Base-by-base conservation (phyloP, 208 protist species). In the Acanthamoeba castellanii region DNA sequence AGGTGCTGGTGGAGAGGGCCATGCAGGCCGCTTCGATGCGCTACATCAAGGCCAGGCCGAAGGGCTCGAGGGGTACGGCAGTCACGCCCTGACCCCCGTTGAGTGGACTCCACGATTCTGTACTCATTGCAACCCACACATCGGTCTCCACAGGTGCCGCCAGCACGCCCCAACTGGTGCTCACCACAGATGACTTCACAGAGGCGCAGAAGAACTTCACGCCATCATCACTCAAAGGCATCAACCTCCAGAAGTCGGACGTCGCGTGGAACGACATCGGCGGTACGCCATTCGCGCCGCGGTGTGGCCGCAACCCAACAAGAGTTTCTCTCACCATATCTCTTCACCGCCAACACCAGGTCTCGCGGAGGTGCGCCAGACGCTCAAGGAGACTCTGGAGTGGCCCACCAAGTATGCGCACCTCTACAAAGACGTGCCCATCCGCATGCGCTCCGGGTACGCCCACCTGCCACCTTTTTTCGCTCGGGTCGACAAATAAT, bases 341-440 rank as follows among this genome's bases (percentile, higher is more conserved):
- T 47, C 42, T 47, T 3, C 42, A 47, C 42, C 6, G 7, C 3
- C 42, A 47, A 0, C 42, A 13, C 42, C 42, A 70, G 50, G 94
- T 6, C 45, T 97, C 22, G 57, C 52, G 30, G 32, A 74, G 16
- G 95, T 97, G 18, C 93, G 91, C 52, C 45, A 68, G 20, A 95
- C 95, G 37, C 52, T 97, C 13, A 96, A 97, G 72, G 96, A 97
- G 76, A 96, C 96, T 1, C 42, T 97, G 34, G 92, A 96, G 82
- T 97, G 95, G 93, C 97, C 97, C 25, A 84, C 66, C 7, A 94
- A 95, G 66, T 97, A 96, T 66, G 81, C 95, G 13, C 32, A 95
- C 16, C 78, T 98, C 27, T 98, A 96, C 61, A 64, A 64, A 47
- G 81, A 94, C 22, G 90, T 70, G 16, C 96, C 97, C 5, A 45